Evolutionary conservation across 2,329 filamentous ascomycete genomes (phyloP), one percentile per base, ranked within the genome.

Genomic region (Pezizomycotina sp.): DNA sequence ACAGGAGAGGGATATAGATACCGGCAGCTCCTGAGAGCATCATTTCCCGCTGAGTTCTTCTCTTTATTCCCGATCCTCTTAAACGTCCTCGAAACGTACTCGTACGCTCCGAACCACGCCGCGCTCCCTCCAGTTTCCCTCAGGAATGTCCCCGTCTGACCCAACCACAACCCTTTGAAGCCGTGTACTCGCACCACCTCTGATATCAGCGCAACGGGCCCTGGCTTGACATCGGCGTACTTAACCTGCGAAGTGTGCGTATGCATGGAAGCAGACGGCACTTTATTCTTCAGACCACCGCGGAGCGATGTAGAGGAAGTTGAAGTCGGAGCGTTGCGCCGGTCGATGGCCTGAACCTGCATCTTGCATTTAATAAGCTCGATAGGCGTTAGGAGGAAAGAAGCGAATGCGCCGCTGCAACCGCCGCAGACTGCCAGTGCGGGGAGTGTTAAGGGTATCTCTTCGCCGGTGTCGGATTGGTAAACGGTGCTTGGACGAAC

Each of bases 361-460:
- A 98, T 92, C 60, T 89, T 91, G 68, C 89, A 98, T 61, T 98
- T 98, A 55, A 98, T 79, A 34, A 98, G 70, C 60, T 98, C 89
- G 48, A 98, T 82, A 0, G 89, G 89, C 0, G 89, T 98, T 44
- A 98, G 70, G 20, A 92, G 72, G 30, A 93, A 66, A 0, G 82
- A 92, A 0, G 89, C 92, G 52, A 92, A 78, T 24, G 79, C 77
- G 21, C 89, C 89, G 1, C 84, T 77, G 39, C 81, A 76, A 31
- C 80, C 86, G 29, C 89, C 89, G 12, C 82, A 91, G 33, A 73
- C 61, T 56, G 81, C 70, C 10, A 95, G 65, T 1, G 74, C 76
- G 1, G 68, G 60, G n/a, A 93, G n/a, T n/a, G n/a, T 68, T 0
- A 83, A 75, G 1, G 95, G 62, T 0, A 71, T 65, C 33, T 69